Percentiles rank a stretch among this genome's conserved stretches.
phyloP scores from a whole-genome alignment of 2,329 filamentous ascomycete species.

The Polychaeton citri region DNA sequence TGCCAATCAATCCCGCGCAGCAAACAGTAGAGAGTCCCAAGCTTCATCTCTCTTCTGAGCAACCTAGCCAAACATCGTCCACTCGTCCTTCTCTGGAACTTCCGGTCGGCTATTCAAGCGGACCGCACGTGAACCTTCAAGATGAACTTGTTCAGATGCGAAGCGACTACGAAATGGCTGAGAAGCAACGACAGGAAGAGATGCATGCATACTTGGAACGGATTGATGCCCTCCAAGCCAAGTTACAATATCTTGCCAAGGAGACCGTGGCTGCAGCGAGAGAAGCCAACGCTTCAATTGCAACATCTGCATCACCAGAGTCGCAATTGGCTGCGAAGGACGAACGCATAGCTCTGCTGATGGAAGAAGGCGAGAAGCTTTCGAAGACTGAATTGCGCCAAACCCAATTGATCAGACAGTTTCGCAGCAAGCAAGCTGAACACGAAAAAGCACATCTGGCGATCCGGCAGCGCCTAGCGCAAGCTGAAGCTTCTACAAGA shows the following conservation, averaged over 20 bases:
- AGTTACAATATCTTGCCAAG: conserved; percentile 75
- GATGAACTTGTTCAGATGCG: no score
- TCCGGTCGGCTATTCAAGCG: no score
- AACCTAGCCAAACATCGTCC: no score
- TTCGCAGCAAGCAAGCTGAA: conserved; percentile 43
- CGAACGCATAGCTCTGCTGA: conserved; percentile 72
- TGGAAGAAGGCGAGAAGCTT: conserved; percentile 84
- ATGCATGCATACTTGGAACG: conserved; percentile 72
- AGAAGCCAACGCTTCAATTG: conserved; percentile 44
- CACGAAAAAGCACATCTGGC: conserved; percentile 38
- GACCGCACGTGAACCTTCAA: no score
- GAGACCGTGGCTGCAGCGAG: conserved; percentile 66
- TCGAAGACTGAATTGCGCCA: conserved; percentile 79
- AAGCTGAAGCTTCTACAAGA: conserved; percentile 51
- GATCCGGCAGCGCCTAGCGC: conserved; percentile 46
- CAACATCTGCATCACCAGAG: conserved; percentile 52
- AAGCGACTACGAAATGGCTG: conserved; percentile 34
- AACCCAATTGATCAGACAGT: conserved; percentile 67
- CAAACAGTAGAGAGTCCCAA: no score
- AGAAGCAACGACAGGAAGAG: conserved; percentile 62
- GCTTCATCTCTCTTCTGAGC: no score
- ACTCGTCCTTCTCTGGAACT: no score
- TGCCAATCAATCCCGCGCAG: conserved; percentile 24
- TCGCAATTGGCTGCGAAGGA: conserved; percentile 81
- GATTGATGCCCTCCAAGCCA: conserved; percentile 83